A percentile compares a stretch with the other conserved stretches of the same genome.
Evolutionary conservation across 2,329 filamentous ascomycete species (phyloP).

Genomic region (Phaeosphaeria sp.): DNA sequence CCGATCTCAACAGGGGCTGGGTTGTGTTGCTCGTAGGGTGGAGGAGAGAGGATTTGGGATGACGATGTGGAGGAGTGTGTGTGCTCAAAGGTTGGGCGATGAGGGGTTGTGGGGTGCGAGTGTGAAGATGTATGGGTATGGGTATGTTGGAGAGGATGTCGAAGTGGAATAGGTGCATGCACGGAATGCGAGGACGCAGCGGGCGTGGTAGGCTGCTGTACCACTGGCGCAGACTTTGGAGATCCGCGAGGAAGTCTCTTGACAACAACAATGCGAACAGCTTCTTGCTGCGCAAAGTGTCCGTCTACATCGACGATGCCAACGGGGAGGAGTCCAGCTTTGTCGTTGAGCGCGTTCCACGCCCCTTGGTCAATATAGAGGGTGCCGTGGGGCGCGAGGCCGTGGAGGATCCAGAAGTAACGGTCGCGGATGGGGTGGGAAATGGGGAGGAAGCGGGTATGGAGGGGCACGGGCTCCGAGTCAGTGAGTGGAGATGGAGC

Average conservation of each 20-base stretch:
- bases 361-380: slow-evolving; percentile 94
- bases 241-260: slow-evolving; percentile 54
- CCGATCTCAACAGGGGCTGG: slow-evolving; percentile 73
- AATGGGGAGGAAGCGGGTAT: slow-evolving; percentile 91
- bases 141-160: slow-evolving; percentile 22
- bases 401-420: slow-evolving; percentile 97
- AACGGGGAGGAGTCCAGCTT: slow-evolving; percentile 86
- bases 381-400: slow-evolving; percentile 86
- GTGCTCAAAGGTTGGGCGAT: slow-evolving; percentile 9
- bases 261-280: slow-evolving; percentile 84
- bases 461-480: slow-evolving; percentile 63
- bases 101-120: neutral
- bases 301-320: slow-evolving; percentile 92
- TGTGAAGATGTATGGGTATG: neutral
- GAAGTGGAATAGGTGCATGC: slow-evolving; percentile 25
- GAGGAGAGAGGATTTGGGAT: slow-evolving; percentile 15
- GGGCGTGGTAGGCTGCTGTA: slow-evolving; percentile 14
- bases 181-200: slow-evolving; percentile 22
- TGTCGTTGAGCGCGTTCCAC: slow-evolving; percentile 77
- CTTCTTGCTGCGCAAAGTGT: slow-evolving; percentile 88
- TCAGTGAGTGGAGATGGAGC: slow-evolving; percentile 27
- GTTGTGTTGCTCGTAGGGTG: slow-evolving; percentile 40
- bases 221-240: slow-evolving; percentile 4
- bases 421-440: slow-evolving; percentile 85
- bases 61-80: slow-evolving; percentile 12